Evolutionary conservation across 805 yeast genomes (phyloP), one percentile per base, ranked within the genome.

Genomic region (Candida ipomoeae): DNA sequence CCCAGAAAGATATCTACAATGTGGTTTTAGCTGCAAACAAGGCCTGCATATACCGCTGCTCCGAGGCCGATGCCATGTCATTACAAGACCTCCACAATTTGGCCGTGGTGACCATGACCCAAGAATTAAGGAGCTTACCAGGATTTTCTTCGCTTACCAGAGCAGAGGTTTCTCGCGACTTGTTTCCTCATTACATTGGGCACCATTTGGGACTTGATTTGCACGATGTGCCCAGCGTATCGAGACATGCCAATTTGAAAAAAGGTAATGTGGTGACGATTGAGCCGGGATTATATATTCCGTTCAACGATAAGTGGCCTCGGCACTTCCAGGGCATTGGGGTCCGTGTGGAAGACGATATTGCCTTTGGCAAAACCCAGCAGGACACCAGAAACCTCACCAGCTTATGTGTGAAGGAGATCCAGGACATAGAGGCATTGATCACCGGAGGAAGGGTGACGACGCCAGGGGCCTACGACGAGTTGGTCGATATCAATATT

Each of bases 251-350:
- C 20, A 70, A 70, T 32, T 64, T 94, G 43, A 68, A 68, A 42
- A 71, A 74, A 18, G 91, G 91, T 20, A 95, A 89, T 63, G 97
- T 92, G 3, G 75, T 94, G 44, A 94, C 99, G 1, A 82, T 95
- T 21, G 99, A 95, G 65, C 99, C 99, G 0, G 99, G 99, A 26
- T 77, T 94, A 29, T 94, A 94, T 64, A 80, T 95, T 40, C 98
- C 99, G 1, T 75, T 79, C 56, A 75, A 75, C 57, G 82, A 79
- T 48, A 74, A 72, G 51, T 92, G 84, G 77, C 98, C 99, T 20
- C 75, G 79, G 54, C 82, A 82, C 58, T 92, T 81, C 71, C 84
- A 88, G 61, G 91, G 91, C 31, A 85, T 94, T 46, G 99, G 98
- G 1, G 87, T 94, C 23, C 82, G 99, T 60, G 87, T 94, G 32